Conservation (phyloP, 306 rosid species). For the Cicer arietinum region DNA sequence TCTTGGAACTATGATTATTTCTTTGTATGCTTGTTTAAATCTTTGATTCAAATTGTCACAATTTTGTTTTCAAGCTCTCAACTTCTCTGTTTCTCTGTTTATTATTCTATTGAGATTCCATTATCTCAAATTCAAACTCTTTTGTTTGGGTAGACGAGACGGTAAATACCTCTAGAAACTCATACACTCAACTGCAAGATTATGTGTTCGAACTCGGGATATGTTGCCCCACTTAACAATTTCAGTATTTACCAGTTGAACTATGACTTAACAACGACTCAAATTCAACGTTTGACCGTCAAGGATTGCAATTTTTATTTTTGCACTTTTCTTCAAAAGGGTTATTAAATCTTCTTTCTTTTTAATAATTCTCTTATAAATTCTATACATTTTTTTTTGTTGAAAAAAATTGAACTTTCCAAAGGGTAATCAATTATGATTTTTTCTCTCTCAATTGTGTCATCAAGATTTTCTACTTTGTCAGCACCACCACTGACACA, state of each 20-base stretch:
- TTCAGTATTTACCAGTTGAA: too few species aligned
- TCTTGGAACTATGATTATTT: neutral
- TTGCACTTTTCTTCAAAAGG: neutral
- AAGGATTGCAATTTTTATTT: neutral
- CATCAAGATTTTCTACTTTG: constrained; percentile 7
- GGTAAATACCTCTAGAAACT: too few species aligned
- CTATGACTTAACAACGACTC: too few species aligned
- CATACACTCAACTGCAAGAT: too few species aligned
- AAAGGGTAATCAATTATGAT: constrained; percentile 5
- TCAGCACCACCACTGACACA: too few species aligned
- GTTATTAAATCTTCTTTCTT: constrained; percentile 10
- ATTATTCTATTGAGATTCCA: constrained; percentile 4
- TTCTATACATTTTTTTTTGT: neutral
- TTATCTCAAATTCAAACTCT: neutral
- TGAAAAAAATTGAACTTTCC: neutral
- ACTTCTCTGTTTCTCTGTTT: neutral
- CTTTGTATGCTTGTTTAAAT: constrained; percentile 12
- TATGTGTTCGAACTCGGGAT: too few species aligned
- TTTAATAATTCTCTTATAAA: neutral
- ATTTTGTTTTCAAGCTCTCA: constrained; percentile 29
- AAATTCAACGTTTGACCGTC: neutral
- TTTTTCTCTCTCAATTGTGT: neutral
- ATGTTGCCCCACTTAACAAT: too few species aligned
- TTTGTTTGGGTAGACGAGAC: too few species aligned
- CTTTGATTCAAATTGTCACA: neutral